Evolutionary conservation across 768 basidiomycete genomes (phyloP).

Genomic region (Amanita exitialis): DNA sequence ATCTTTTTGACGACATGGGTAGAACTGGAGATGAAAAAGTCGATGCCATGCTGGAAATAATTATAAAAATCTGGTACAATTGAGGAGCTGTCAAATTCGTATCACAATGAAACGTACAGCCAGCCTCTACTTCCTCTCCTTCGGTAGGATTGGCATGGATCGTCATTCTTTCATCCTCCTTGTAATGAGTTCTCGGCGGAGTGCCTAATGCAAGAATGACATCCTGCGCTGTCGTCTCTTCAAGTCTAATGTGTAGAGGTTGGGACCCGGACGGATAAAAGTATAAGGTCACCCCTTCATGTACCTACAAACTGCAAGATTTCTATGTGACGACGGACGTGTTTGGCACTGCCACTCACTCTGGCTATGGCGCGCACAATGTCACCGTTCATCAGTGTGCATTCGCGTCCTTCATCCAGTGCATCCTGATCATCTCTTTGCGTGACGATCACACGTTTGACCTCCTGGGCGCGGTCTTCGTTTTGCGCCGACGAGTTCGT

Average conservation of each 20-base stretch:
- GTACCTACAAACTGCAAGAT: constrained; percentile 36
- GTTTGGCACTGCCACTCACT: constrained; percentile 24
- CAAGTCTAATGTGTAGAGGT: constrained; percentile 52
- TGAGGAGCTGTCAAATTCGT: background rate
- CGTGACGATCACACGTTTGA: constrained; percentile 62
- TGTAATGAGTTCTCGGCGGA: constrained; percentile 70
- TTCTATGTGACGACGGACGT: background rate
- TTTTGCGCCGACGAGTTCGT: constrained; percentile 42
- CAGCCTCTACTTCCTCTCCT: constrained; percentile 26
- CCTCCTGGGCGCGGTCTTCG: constrained; percentile 68
- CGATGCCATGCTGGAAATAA: constrained; percentile 86
- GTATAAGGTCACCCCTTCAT: constrained; percentile 60
- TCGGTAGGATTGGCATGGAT: constrained; percentile 52
- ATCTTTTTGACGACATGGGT: constrained; percentile 77
- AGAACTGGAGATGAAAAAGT: constrained; percentile 69
- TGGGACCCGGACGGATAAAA: constrained; percentile 48
- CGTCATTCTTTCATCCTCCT: constrained; percentile 83
- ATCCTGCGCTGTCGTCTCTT: constrained; percentile 78
- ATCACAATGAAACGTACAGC: constrained; percentile 33
- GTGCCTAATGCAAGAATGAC: constrained; percentile 70
- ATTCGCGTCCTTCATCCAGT: constrained; percentile 63
- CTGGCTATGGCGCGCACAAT: constrained; percentile 58
- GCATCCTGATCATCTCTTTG: constrained; percentile 62
- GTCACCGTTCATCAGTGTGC: constrained; percentile 62
- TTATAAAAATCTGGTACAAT: constrained; percentile 73